These are phyloP conservation scores for Magnaporthales sp. DNA, from an alignment of 2,329 filamentous ascomycete genomes.

Conservation along the genomic window DNA sequence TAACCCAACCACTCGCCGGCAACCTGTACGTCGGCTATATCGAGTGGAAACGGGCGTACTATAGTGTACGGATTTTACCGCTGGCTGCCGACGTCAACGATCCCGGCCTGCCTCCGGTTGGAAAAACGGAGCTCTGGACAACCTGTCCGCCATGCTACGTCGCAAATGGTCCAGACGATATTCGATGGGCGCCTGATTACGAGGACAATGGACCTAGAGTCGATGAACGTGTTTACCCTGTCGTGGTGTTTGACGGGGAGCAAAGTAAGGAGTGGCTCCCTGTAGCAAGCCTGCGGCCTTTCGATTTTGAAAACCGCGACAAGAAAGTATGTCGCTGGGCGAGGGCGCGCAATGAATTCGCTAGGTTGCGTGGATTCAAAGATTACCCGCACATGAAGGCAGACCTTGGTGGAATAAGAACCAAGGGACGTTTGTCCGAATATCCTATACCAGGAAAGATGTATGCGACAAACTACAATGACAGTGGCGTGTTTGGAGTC, in stretches of 20 bases:
- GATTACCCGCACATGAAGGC: not conserved
- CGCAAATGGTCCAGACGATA: not conserved
- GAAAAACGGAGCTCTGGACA: slow-evolving; percentile 12
- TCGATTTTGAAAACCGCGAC: slow-evolving; percentile 22
- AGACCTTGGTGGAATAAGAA: not conserved
- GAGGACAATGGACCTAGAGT: slow-evolving; percentile 22
- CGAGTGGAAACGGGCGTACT: slow-evolving; percentile 9
- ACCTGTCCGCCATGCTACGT: slow-evolving; percentile 9
- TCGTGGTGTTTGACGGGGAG: not conserved
- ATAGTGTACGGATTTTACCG: slow-evolving; percentile 17
- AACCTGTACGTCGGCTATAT: not conserved
- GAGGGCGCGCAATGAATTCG: not conserved
- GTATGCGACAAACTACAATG: not conserved
- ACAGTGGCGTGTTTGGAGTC: not conserved
- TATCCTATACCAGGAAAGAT: not conserved
- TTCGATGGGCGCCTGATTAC: not conserved
- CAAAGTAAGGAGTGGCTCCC: not conserved
- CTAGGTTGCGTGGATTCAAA: not conserved
- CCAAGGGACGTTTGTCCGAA: not conserved
- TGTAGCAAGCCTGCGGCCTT: not conserved
- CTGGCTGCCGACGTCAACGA: not conserved
- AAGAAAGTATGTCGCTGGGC: slow-evolving; percentile 10
- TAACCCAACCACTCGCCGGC: not conserved
- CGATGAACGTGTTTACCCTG: slow-evolving; percentile 20
- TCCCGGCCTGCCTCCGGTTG: not conserved